Evolutionary conservation across 1,284 basidiomycete species (phyloP).

Genomic region (Baeospora myosura): DNA sequence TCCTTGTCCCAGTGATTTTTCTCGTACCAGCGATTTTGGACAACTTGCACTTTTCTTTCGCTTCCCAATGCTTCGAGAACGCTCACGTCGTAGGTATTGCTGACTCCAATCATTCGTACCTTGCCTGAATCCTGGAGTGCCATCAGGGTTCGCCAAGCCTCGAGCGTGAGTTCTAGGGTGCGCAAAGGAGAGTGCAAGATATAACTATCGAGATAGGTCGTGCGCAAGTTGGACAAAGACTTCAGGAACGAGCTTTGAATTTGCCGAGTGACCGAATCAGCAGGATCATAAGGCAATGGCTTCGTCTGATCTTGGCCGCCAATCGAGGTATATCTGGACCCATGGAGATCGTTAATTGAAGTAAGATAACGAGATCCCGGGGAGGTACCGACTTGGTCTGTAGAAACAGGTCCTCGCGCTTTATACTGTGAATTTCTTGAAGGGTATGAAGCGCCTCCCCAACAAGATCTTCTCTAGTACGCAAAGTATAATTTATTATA

Average conservation of each 20-base stretch:
- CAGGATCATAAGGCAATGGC: slow-evolving; percentile 66
- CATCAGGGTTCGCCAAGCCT: slow-evolving; percentile 61
- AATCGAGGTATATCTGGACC: slow-evolving; percentile 59
- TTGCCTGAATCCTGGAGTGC: slow-evolving; percentile 54
- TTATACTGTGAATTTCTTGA: slow-evolving; percentile 42
- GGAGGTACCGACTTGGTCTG: slow-evolving; percentile 62
- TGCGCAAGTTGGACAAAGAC: slow-evolving; percentile 61
- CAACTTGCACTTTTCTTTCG: slow-evolving; percentile 55
- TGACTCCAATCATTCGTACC: slow-evolving; percentile 62
- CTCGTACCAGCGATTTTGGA: slow-evolving; percentile 80
- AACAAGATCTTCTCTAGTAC: slow-evolving; percentile 65
- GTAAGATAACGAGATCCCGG: not conserved
- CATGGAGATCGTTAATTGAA: not conserved
- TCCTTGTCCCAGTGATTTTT: slow-evolving; percentile 69
- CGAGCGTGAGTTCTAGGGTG: slow-evolving; percentile 49
- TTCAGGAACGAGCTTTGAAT: slow-evolving; percentile 54
- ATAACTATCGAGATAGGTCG: slow-evolving; percentile 67
- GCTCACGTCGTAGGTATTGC: slow-evolving; percentile 65
- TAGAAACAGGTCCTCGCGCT: slow-evolving; percentile 57
- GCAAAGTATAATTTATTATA: slow-evolving; percentile 4
- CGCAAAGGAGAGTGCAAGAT: slow-evolving; percentile 70
- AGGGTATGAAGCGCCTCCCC: slow-evolving; percentile 60
- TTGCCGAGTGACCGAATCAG: slow-evolving; percentile 29
- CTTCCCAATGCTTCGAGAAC: slow-evolving; percentile 46
- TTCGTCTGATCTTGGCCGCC: slow-evolving; percentile 62